Evolutionary conservation across 441 rosid genomes (phyloP).

Genomic region (Melastoma candidum): DNA sequence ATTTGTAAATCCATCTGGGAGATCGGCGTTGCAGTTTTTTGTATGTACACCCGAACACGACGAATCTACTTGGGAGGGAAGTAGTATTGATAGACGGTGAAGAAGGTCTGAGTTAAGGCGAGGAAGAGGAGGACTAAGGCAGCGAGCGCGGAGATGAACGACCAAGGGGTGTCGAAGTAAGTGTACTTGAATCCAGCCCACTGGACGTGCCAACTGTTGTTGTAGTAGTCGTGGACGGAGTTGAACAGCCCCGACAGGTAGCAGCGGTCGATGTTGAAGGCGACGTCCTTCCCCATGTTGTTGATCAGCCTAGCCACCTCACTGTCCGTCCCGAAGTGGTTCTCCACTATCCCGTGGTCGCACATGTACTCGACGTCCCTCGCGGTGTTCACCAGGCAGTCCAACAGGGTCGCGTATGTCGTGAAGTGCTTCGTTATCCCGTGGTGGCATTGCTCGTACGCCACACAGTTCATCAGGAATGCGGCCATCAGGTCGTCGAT

Average conservation of each 20-base stretch:
- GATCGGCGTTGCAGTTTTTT: too few species aligned
- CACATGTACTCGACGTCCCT: constrained; percentile 36
- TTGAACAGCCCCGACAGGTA: constrained; percentile 31
- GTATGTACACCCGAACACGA: too few species aligned
- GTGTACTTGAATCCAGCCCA: constrained; percentile 51
- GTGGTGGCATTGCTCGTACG: constrained; percentile 47
- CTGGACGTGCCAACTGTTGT: constrained; percentile 29
- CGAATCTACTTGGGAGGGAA: background rate
- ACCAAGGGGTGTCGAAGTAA: constrained; percentile 54
- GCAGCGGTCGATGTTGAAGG: constrained; percentile 33
- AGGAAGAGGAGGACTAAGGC: constrained; percentile 41
- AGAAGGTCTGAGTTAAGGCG: constrained; percentile 36
- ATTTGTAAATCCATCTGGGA: too few species aligned
- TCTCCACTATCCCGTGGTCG: constrained; percentile 41
- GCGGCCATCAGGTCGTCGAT: constrained; percentile 40
- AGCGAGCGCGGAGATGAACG: constrained; percentile 45
- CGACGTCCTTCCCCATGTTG: constrained; percentile 41
- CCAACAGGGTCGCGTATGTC: constrained; percentile 42
- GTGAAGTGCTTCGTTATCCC: constrained; percentile 41
- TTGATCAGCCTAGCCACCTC: constrained; percentile 33
- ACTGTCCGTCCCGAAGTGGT: constrained; percentile 39
- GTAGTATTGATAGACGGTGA: constrained; percentile 19
- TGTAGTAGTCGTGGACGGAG: constrained; percentile 32
- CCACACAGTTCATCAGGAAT: constrained; percentile 38
- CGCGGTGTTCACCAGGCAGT: constrained; percentile 33